Base-by-base conservation (phyloP, 2,329 filamentous ascomycete species). In the Sporothrix pallida region DNA sequence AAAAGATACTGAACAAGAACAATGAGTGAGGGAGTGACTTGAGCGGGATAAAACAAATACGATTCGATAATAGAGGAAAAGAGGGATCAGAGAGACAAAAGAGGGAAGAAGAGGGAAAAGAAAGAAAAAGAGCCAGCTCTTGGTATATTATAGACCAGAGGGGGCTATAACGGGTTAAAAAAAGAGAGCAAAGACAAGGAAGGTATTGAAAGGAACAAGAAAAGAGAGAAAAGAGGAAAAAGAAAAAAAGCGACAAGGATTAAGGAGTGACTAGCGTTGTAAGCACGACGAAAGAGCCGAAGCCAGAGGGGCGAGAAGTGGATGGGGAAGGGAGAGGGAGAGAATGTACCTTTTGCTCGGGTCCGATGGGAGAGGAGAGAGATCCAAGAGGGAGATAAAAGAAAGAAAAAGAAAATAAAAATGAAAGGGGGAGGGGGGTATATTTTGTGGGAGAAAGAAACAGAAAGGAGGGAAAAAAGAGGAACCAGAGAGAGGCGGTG, bases 121-220 rank as follows among this genome's bases (percentile, higher is more conserved):
- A 68, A 73, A 70, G 72, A 70, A 42, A 81, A 81, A 86, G 84
- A 87, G 86, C 86, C 86, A 86, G 86, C 86, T 88, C 86, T 84
- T 84, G 84, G 82, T 80, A 80, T 82, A 79, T 80, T 84, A 84
- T 84, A 84, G 81, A 82, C 80, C 80, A 81, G 80, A 81, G 79
- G 77, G 75, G 75, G 77, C 82, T 82, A 83, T 83, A 81, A 79
- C 78, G 80, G 81, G 68, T 73, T 65, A 56, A 73, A 72, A 54
- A 67, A 70, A 60, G 17, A 70, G 37, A 23, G 52, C 31, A 12
- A 42, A 42, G 26, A 54, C 46, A 70, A 68, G 37, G 50, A 70
- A 68, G 37, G 50, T 13, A 31, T 37, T n/a, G 20, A 13, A n/a
- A 20, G 42, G 58, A 13, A 52, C 23, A 65, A 56, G 15, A 37